Evolutionary conservation across 225 moss, liverwort and hornwort genomes (phyloP), one percentile per base, ranked within the genome.

Genomic region (Rhytidiadelphus loreus): DNA sequence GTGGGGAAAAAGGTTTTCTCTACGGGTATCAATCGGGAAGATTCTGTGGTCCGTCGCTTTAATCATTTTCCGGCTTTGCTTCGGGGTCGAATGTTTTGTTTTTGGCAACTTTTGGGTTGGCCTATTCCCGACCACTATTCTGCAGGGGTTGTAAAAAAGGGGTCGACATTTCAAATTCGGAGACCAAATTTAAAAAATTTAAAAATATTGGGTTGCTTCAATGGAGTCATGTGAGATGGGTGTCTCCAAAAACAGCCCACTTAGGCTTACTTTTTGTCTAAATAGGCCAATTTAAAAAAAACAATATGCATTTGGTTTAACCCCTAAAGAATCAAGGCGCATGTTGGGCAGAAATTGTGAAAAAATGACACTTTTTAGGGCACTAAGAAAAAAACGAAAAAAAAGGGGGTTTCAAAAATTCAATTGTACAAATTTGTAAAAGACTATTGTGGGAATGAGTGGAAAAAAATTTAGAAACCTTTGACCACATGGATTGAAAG

Each of bases 91-190:
- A 88, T 88, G 88, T 88, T 88, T 88, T 63, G 25, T 29, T 74
- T 62, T 82, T 64, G 88, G 70, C 55, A 44, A 75, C 83, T 88
- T 88, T 83, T 35, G 64, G 83, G 88, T 82, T 88, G 74, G 88
- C 74, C 88, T 83, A 83, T 88, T 76, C 88, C 88, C 75, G 88
- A 88, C 88, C 88, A 74, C 88, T 53, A 77, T 77, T 16, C 77
- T 77, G 77, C 29, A 61, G 13, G 63, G 61, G 62, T 8, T 61
- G 62, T 32, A 30, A 30, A 62, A 30, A 32, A 17, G 25, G 55
- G 50, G 50, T 60, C 13, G 35, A 25, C 35, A 46, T 9, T 85
- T 77, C 16, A 77, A 86, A 77, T 65, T 77, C 71, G 18, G 16
- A 50, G 21, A 28, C 66, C 57, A 21, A 37, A 24, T 53, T 6